Evolutionary conservation across 345 rosid species (phyloP), one percentile per base, ranked within the genome.

Genomic region (Lepidium africanum): DNA sequence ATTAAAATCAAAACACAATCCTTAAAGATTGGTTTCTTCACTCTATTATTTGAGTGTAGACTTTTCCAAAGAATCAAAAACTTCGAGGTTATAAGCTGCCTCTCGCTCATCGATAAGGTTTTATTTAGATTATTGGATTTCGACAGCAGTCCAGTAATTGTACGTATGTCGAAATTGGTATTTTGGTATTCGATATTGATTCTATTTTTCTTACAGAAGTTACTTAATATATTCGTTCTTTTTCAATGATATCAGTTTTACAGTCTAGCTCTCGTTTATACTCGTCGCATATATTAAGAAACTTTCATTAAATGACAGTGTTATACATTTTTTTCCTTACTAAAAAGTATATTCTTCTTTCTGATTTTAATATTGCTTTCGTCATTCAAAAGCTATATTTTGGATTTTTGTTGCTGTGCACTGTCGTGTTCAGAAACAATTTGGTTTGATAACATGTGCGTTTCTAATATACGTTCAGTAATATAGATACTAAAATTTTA

Each of bases 1-100:
- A 51, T 59, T 66, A 23, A 58, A 32, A 33, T 49, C 33, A 14
- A 12, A 30, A 35, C 47, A 38, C 19, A 60, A 73, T 32, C 15
- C 15, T 65, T 65, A 50, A 9, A 4, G 14, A 37, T 25, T 54
- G 33, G 7, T 5, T 62, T 27, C 42, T 59, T 67, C 36, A 36
- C 42, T 74, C 59, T 65, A 65, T 65, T 58, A 73, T 73, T 65
- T 58, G 53, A 49, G 49, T 50, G 61, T 27, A 27, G 72, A 16
- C 17, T 41, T 67, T 32, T 55, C n/a, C 38, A 36, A 7, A 35
- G 36, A 45, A 25, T 16, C 14, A 32, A 39, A 49, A 19, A n/a
- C 25, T 4, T 49, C 19, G 62, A 65, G 61, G 30, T 17, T 49
- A 33, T 21, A 21, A 21, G 59, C 62, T 35, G 67, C 40, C 23